Evolutionary conservation across 257 asterid genomes (phyloP).

Genomic region (Rubia yunnanensis): DNA sequence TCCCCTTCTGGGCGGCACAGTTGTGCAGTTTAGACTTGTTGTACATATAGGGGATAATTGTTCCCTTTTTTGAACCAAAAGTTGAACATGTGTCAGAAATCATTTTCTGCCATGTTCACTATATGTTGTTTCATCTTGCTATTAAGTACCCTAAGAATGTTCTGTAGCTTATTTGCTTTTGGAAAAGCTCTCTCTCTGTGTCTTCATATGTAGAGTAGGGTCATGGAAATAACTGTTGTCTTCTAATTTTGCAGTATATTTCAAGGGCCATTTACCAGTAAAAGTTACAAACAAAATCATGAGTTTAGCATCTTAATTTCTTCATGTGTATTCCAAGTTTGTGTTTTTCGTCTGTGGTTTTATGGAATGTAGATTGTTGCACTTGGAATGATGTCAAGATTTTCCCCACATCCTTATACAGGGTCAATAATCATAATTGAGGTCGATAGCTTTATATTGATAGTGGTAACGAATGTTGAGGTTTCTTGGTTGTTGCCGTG

Average conservation of each 20-base stretch:
- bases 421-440: not conserved
- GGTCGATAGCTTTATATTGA: too few species aligned
- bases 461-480: too few species aligned
- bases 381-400: not conserved
- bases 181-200: not conserved
- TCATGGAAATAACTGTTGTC: not conserved
- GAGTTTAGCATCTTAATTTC: not conserved
- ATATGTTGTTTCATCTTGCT: slow-evolving; percentile 24
- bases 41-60: slow-evolving; percentile 38
- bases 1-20: slow-evolving; percentile 26
- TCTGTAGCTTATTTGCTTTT: slow-evolving; percentile 22
- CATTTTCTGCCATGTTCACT: slow-evolving; percentile 42
- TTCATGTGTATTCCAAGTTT: not conserved
- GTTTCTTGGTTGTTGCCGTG: not conserved
- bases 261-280: not conserved
- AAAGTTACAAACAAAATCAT: not conserved
- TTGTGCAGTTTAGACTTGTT: slow-evolving; percentile 34
- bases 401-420: not conserved
- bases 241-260: slow-evolving; percentile 1
- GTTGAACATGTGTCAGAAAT: slow-evolving; percentile 30
- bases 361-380: too few species aligned
- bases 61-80: slow-evolving; percentile 30
- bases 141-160: slow-evolving; percentile 21
- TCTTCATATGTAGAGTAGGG: not conserved
- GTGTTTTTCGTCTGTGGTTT: not conserved